Percentiles rank a stretch among this genome's conserved stretches.
phyloP scores from a whole-genome alignment of 768 basidiomycete genomes.

The Termitomyces sp. region DNA sequence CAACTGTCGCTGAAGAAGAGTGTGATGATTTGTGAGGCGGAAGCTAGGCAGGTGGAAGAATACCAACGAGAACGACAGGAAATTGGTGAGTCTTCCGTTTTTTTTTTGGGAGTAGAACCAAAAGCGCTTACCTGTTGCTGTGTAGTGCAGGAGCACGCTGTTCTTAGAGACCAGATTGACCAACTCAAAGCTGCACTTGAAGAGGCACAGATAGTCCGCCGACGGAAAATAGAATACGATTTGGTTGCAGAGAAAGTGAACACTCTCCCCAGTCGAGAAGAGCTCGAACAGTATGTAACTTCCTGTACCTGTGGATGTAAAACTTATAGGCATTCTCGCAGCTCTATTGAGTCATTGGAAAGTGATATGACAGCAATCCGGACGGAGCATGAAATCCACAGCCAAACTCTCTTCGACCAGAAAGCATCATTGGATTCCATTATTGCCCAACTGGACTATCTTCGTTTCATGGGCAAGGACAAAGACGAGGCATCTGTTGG shows the following conservation, averaged over 20 bases:
- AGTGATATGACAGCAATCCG: slow-evolving; percentile 75
- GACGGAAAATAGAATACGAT: slow-evolving; percentile 85
- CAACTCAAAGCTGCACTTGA: slow-evolving; percentile 74
- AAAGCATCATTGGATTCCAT: slow-evolving; percentile 64
- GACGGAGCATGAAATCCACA: slow-evolving; percentile 70
- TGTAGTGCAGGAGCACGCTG: slow-evolving; percentile 67
- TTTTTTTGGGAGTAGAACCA: not conserved
- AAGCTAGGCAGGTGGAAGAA: slow-evolving; percentile 79
- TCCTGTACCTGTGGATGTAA: not conserved
- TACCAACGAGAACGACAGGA: slow-evolving; percentile 68
- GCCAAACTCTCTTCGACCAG: slow-evolving; percentile 59
- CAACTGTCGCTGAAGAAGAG: slow-evolving; percentile 73
- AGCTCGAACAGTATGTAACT: slow-evolving; percentile 66
- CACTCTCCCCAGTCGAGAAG: slow-evolving; percentile 67
- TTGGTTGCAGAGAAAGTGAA: slow-evolving; percentile 79
- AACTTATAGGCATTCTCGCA: slow-evolving; percentile 19
- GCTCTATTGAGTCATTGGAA: slow-evolving; percentile 64
- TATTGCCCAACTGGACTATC: slow-evolving; percentile 52
- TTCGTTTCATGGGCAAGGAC: slow-evolving; percentile 70
- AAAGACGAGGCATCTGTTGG: slow-evolving; percentile 42
- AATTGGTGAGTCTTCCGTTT: slow-evolving; percentile 51
- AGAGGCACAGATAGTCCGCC: slow-evolving; percentile 71
- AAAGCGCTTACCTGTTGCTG: not conserved
- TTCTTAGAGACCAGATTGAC: slow-evolving; percentile 64
- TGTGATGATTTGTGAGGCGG: slow-evolving; percentile 80